Evolutionary conservation across 2,329 filamentous ascomycete genomes (phyloP).

Genomic region (Monosporascus sp.): DNA sequence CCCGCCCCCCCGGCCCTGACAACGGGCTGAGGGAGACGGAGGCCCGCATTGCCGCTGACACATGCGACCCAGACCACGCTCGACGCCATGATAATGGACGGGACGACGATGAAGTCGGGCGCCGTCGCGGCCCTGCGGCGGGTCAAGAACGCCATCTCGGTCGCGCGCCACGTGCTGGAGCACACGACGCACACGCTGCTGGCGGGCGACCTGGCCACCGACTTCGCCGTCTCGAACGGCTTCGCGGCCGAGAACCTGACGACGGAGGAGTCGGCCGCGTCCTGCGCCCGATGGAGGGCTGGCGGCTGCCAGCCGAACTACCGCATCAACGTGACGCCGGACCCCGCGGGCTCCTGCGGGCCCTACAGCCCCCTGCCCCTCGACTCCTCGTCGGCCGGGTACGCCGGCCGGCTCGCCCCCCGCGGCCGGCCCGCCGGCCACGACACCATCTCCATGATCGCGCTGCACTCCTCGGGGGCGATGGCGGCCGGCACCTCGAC

Average conservation of each 20-base stretch:
- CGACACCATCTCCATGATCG: constrained; percentile 51
- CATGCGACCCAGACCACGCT: constrained; percentile 41
- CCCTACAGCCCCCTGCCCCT: constrained; percentile 37
- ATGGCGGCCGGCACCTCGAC: constrained; percentile 53
- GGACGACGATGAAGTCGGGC: constrained; percentile 46
- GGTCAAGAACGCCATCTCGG: constrained; percentile 42
- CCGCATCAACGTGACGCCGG: constrained; percentile 39
- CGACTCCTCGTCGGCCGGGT: constrained; percentile 10
- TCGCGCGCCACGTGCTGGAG: constrained; percentile 46
- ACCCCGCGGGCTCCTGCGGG: constrained; percentile 38
- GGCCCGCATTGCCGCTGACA: background rate
- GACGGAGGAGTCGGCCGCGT: constrained; percentile 33
- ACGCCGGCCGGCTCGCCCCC: constrained; percentile 11
- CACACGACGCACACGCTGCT: constrained; percentile 48
- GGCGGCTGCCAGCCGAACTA: constrained; percentile 46
- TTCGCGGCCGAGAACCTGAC: constrained; percentile 40
- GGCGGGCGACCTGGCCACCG: constrained; percentile 47
- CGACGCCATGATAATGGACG: constrained; percentile 56
- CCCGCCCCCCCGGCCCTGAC: no score
- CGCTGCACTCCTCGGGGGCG: constrained; percentile 34
- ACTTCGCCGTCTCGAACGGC: constrained; percentile 48
- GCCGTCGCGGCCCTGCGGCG: constrained; percentile 48
- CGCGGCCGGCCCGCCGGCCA: constrained; percentile 26
- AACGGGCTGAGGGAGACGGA: no score
- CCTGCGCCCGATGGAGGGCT: constrained; percentile 39